Conservation (phyloP, 2,329 filamentous ascomycete species). For the Fusarium aywerte region DNA sequence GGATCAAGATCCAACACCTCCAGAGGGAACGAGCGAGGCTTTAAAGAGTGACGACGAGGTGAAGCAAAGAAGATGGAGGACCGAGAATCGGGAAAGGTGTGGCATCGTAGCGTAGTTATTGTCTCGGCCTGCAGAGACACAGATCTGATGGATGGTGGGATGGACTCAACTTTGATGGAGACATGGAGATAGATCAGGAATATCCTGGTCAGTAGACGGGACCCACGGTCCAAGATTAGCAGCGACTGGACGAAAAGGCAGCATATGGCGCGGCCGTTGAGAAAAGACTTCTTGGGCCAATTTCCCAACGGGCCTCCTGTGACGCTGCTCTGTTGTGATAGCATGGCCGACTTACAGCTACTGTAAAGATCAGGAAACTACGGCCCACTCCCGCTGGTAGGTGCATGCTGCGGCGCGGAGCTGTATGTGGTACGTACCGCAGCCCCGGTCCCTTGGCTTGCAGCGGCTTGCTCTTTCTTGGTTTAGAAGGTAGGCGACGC, state of each 20-base stretch:
- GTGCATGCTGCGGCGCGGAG: not conserved
- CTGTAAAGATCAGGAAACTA: conserved; percentile 16
- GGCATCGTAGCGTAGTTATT: conserved; percentile 34
- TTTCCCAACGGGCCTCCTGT: conserved; percentile 44
- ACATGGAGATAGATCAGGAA: conserved; percentile 39
- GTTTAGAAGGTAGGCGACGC: conserved; percentile 25
- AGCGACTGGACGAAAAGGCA: conserved; percentile 37
- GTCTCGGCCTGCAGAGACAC: conserved; percentile 23
- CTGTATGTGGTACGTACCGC: conserved; percentile 17
- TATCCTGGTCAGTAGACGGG: conserved; percentile 29
- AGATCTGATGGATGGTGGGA: conserved; percentile 39
- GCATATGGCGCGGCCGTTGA: conserved; percentile 40
- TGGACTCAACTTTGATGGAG: conserved; percentile 22
- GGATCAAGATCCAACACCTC: conserved; percentile 15
- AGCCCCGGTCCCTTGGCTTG: conserved; percentile 26
- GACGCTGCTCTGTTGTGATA: conserved; percentile 44
- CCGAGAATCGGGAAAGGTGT: conserved; percentile 27
- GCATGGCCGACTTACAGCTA: conserved; percentile 43
- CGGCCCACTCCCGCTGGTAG: conserved; percentile 17
- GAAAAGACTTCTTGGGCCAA: conserved; percentile 37
- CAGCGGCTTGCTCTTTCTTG: conserved; percentile 27
- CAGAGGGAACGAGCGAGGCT: conserved; percentile 16
- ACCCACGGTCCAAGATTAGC: conserved; percentile 26
- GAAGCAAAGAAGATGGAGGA: conserved; percentile 11
- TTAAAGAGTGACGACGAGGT: conserved; percentile 14